These are phyloP conservation scores for Pharus latifolius DNA, from an alignment of 176 grass and related monocot genomes.

Conservation along the genomic window DNA sequence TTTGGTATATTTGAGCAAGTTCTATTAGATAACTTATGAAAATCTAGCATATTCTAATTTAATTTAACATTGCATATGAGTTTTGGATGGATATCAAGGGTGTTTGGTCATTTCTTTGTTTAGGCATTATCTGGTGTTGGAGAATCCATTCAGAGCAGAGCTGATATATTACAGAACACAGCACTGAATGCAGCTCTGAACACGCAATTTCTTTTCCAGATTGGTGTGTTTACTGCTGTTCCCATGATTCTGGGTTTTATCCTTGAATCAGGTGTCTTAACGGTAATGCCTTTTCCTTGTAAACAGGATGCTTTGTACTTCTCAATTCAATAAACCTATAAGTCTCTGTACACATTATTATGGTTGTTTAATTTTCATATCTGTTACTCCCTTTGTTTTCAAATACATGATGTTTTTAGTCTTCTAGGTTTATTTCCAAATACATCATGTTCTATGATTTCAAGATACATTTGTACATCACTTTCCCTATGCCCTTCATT, in stretches of 20 bases:
- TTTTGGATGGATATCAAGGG: too few relatives aligned
- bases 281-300: slow-evolving; percentile 38
- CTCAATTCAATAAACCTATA: background rate
- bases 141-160: slow-evolving; percentile 64
- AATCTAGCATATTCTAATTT: too few relatives aligned
- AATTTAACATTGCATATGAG: too few relatives aligned
- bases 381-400: too few relatives aligned
- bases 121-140: slow-evolving; percentile 98
- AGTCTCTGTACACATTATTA: background rate
- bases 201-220: slow-evolving; percentile 93
- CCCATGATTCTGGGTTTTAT: slow-evolving; percentile 92
- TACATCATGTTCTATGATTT: too few relatives aligned
- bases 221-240: slow-evolving; percentile 86
- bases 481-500: too few relatives aligned
- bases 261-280: slow-evolving; percentile 66
- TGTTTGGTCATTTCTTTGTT: slow-evolving; percentile 12
- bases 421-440: too few relatives aligned
- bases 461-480: too few relatives aligned
- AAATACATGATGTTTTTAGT: too few relatives aligned
- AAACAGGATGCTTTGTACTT: background rate
- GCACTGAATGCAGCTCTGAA: slow-evolving; percentile 65
- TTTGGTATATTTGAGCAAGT: too few relatives aligned
- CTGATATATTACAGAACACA: slow-evolving; percentile 58
- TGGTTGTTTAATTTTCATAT: background rate
- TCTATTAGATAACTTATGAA: too few relatives aligned